A percentile compares a stretch with the other conserved stretches of the same genome.
Conservation (phyloP, 129 eudicot genomes). For the Pittosporum tobira region DNA sequence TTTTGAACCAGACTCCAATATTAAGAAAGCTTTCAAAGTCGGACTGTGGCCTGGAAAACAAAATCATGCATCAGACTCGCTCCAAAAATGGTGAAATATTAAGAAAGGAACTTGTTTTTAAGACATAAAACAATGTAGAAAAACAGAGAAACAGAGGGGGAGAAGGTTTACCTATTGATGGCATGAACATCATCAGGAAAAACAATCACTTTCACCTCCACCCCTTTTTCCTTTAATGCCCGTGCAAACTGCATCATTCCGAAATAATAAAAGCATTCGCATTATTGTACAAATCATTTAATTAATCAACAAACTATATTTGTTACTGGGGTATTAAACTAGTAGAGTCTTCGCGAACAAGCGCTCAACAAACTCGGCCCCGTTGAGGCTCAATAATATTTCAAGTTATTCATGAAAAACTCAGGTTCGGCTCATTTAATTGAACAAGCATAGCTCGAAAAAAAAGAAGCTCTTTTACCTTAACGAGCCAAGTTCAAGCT, state of each 20-base stretch:
- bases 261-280: conserved; percentile 10
- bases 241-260: conserved; percentile 51
- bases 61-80: conserved; percentile 1
- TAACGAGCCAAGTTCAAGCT: too few species aligned
- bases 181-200: conserved; percentile 73
- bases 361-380: too few species aligned
- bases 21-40: conserved; percentile 93
- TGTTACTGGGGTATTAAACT: neutral
- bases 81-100: too few species aligned
- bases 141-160: neutral
- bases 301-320: neutral
- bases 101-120: too few species aligned
- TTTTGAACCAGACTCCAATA: conserved; percentile 91
- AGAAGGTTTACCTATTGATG: conserved; percentile 43
- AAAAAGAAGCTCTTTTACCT: too few species aligned
- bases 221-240: conserved; percentile 81
- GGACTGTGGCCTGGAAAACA: conserved; percentile 80
- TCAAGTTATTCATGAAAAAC: too few species aligned
- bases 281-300: neutral
- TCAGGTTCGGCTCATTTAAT: too few species aligned
- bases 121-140: too few species aligned
- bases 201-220: conserved; percentile 54
- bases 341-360: neutral
- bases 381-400: too few species aligned
- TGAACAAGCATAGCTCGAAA: too few species aligned